Base-by-base conservation (phyloP, 169 alveolate genomes). In the Plasmodium reichenowi region DNA sequence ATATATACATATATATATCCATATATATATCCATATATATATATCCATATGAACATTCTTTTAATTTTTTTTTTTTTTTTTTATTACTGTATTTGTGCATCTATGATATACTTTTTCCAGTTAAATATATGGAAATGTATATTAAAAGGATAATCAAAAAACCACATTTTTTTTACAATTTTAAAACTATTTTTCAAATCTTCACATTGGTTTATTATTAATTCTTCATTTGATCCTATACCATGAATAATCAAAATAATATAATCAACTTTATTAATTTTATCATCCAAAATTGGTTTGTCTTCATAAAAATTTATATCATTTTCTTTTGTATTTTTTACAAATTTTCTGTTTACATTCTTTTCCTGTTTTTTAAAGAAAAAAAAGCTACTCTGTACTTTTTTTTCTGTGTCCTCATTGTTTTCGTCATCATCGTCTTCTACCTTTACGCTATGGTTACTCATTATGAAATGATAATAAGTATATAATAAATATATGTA, bases 101-200 rank as follows among this genome's bases (percentile, higher is more conserved):
- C 96, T n/a, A 92, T 88, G 52, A 94, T 92, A 60, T 94, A 88
- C 71, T 88, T 88, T 76, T 94, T 94, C 96, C 96, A 94, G 72
- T 94, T 87, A 47, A 94, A 59, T 67, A 94, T 60, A 59, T 89
- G 93, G 52, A 94, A 67, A 62, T 94, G 96, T 15, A 88, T 86
- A 60, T 74, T 73, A 38, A 94, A 59, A 10, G 89, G 91, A 24
- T 92, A 91, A 47, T 94, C 92, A 74, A 88, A 94, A 66, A 89
- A 94, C 96, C 96, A 94, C 86, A 92, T 70, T 67, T 88, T 87
- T 72, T 93, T 92, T 50, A 94, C 92, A 52, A 93, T 75, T 59
- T 92, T 88, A 32, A 94, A 72, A 63, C 92, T 67, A 47, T 92
- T 86, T 43, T 88, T 92, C 52, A 94, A 76, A 78, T 74, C 92